Evolutionary conservation across 495 filamentous ascomycete genomes (phyloP), one percentile per base, ranked within the genome.

Genomic region (Tuber melanosporum): DNA sequence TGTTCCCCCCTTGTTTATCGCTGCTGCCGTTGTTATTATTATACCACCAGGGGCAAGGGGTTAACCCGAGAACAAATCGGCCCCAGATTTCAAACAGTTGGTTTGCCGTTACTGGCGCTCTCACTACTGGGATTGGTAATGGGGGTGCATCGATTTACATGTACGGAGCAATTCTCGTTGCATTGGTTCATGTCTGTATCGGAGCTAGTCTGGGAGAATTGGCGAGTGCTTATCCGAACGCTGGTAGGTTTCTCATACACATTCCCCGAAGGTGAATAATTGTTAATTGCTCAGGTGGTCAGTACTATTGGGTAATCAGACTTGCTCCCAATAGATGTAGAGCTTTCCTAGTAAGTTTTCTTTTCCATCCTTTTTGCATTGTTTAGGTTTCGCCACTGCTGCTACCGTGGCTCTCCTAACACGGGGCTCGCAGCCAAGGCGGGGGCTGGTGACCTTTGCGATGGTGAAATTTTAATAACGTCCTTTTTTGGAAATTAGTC

Each of bases 271-370:
- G 15, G 12, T n/a, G 12, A 46, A 39, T 32, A 3, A 26, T 36
- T 71, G n/a, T 20, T 32, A 39, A 70, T 39, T 52, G 69, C 32
- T 66, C 49, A 80, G 78, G 78, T 22, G 78, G 78, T 17, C 78
- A 80, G 74, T 80, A 80, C 43, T 80, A 76, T 57, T 80, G 78
- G 78, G 78, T 80, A n/a, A 79, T 80, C 26, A 72, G 73, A 45
- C 72, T 80, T 32, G 78, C 78, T 42, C 78, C 78, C 32, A 74
- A 71, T 72, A 19, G 66, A 12, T 79, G 32, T 32, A 80, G 75
- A 71, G 77, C 73, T 26, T 80, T 80, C n/a, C 70, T 80, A 73
- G 78, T 80, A 78, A 7, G 57, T 66, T 66, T 66, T 15, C 7
- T 66, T 22, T 70, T 45, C 49, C 12, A 22, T 3, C 66, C 6